Evolutionary conservation across 192 early-diverging fungal species (phyloP), one percentile per base, ranked within the genome.

Genomic region (Coemansia sp.): DNA sequence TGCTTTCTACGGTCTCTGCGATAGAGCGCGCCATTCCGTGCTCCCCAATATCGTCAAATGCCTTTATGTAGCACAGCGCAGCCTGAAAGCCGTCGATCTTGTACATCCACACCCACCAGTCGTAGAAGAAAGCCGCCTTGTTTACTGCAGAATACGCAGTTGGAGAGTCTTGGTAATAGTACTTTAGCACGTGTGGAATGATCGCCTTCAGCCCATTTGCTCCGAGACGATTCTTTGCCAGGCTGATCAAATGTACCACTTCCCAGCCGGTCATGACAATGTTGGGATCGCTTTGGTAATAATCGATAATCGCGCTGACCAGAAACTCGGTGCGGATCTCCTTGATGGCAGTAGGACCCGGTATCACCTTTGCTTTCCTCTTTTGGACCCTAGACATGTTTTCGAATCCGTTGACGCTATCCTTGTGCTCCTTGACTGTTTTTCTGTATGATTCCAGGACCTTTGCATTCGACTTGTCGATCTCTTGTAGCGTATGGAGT

Each of bases 211-310:
- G 30, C 8, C 52, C 52, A 4, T 30, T 28, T 30, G 27, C 9
- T 17, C 17, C 30, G 14, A 31, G 30, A 4, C 52, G 52, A 0
- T 8, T n/a, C 20, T 33, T 54, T 0, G 29, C n/a, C 14, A 29
- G 4, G 2, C 14, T 33, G 0, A 54, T 54, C 52, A 54, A 30
- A 1, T 33, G 52, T 19, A 33, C 33, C 19, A 54, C 4, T 25
- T 54, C 52, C 52, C 52, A 54, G 8, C 14, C 47, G 25, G 9
- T 50, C 47, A 54, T 25, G 30, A 30, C 52, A 6, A 33, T 54
- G 4, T 4, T 54, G 14, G 1, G 14, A 7, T 54, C 29, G 13
- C 30, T 25, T 9, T 31, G 52, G 6, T 54, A 54, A 13, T 54
- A 54, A 17, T 54, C 28, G 23, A 54, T 33, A 15, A 54, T 54